A percentile compares a stretch with the other conserved stretches of the same genome.
These are phyloP conservation scores for Oryza meyeriana DNA, from an alignment of 176 grass and related monocot species.

Conservation along the genomic window DNA sequence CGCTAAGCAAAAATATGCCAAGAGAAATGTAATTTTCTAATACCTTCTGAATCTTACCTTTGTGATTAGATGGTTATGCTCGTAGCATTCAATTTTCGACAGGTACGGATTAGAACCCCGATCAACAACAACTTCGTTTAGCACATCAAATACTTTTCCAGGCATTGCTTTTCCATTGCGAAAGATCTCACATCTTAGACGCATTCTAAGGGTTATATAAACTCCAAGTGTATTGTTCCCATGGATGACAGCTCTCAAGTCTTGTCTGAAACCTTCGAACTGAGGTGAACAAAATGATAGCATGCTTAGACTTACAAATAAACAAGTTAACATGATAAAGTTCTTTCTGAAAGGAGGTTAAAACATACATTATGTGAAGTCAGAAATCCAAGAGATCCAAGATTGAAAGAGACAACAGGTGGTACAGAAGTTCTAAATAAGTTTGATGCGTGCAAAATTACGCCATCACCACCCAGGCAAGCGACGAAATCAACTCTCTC, in stretches of 20 bases:
- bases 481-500: conserved; percentile 99
- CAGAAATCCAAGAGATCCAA: conserved; percentile 97
- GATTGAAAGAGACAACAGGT: conserved; percentile 95
- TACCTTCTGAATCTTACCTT: conserved; percentile 60
- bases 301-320: conserved; percentile 35
- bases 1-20: conserved; percentile 27
- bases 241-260: conserved; percentile 89
- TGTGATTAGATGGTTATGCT: conserved; percentile 93
- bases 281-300: conserved; percentile 39
- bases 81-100: conserved; percentile 98
- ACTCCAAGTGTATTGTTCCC: conserved; percentile 94
- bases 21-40: not conserved
- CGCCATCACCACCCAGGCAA: conserved; percentile 97
- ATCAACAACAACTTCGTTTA: conserved; percentile 98
- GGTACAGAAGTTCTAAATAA: conserved; percentile 93
- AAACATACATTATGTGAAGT: conserved; percentile 86
- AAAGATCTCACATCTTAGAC: conserved; percentile 85
- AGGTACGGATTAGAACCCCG: conserved; percentile 98
- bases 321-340: conserved; percentile 22
- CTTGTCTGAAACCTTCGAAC: conserved; percentile 88
- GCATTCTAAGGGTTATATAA: conserved; percentile 99
- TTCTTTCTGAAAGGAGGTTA: conserved; percentile 16
- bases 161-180: conserved; percentile 92
- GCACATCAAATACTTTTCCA: conserved; percentile 93
- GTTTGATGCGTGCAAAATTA: conserved; percentile 97